These are phyloP conservation scores for Tilletiopsis washingtonensis DNA, from an alignment of 1,284 basidiomycete species.

Conservation along the genomic window DNA sequence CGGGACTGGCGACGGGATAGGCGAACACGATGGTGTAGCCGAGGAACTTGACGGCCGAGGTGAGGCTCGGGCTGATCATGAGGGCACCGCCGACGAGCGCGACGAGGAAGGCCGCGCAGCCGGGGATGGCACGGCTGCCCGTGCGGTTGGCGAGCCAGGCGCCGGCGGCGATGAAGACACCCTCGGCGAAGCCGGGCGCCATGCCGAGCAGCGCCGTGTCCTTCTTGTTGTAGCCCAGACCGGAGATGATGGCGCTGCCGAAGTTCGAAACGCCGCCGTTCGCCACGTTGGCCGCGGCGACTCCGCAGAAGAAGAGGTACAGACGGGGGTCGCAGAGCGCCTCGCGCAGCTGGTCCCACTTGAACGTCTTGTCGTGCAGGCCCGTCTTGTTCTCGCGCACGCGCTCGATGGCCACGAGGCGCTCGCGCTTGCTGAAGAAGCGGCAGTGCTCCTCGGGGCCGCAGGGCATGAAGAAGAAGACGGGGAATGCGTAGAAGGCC, in stretches of 20 bases:
- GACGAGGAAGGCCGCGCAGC: slow-evolving; percentile 27
- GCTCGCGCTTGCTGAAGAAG: slow-evolving; percentile 52
- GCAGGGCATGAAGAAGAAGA: slow-evolving; percentile 26
- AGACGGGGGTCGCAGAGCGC: slow-evolving; percentile 52
- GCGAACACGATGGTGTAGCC: slow-evolving; percentile 14
- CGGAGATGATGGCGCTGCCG: slow-evolving; percentile 37
- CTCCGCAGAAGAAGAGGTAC: slow-evolving; percentile 30
- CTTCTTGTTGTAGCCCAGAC: slow-evolving; percentile 33
- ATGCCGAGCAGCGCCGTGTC: slow-evolving; percentile 40
- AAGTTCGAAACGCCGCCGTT: slow-evolving; percentile 37
- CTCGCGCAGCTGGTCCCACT: slow-evolving; percentile 53
- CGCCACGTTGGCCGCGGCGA: slow-evolving; percentile 23
- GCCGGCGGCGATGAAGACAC: slow-evolving; percentile 28
- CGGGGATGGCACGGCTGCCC: slow-evolving; percentile 24
- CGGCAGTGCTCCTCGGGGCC: slow-evolving; percentile 19
- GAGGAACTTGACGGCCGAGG: slow-evolving; percentile 12
- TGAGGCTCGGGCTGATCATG: slow-evolving; percentile 17
- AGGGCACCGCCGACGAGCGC: slow-evolving; percentile 33
- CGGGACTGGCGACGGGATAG: slow-evolving; percentile 16
- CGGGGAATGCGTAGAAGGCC: slow-evolving; percentile 20
- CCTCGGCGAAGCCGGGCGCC: slow-evolving; percentile 32
- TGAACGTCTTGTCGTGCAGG: slow-evolving; percentile 56
- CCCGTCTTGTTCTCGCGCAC: slow-evolving; percentile 56
- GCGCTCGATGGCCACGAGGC: slow-evolving; percentile 56
- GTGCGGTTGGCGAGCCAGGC: slow-evolving; percentile 20